Percentiles rank a stretch among this genome's conserved stretches.
phyloP scores from a whole-genome alignment of 345 rosid genomes.

The Salix caprea region DNA sequence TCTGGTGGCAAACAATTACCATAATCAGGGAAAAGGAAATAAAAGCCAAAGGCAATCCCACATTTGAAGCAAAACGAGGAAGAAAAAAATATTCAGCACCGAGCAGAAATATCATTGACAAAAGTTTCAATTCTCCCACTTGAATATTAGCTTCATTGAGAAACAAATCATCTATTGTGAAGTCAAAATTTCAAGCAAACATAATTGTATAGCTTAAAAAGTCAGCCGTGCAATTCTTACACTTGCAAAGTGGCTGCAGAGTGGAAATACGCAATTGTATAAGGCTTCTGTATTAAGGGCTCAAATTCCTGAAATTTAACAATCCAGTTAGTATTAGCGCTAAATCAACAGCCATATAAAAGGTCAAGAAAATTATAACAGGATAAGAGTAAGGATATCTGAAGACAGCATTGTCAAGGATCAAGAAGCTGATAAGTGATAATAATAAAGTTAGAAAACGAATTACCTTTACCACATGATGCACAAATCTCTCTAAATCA shows the following conservation, averaged over 20 bases:
- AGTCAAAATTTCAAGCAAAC: background rate
- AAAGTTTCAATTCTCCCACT: background rate
- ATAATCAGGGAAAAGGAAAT: background rate
- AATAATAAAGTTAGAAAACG: background rate
- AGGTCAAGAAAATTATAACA: background rate
- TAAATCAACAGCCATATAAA: background rate
- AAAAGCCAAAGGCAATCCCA: background rate
- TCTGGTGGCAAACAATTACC: background rate
- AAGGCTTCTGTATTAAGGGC: constrained; percentile 95
- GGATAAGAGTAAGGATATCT: background rate
- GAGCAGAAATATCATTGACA: background rate
- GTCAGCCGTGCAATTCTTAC: constrained; percentile 48
- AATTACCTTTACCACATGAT: constrained; percentile 68
- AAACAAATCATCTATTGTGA: constrained; percentile 7
- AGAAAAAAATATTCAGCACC: background rate
- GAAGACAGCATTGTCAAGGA: background rate
- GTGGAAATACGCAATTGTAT: constrained; percentile 79
- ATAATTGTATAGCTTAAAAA: background rate
- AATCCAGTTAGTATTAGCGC: constrained; percentile 3
- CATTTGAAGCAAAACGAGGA: background rate
- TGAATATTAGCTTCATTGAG: background rate
- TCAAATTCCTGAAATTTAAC: constrained; percentile 80
- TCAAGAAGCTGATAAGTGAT: constrained; percentile 2
- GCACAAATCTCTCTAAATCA: constrained; percentile 85
- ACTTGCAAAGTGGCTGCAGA: constrained; percentile 91